These are phyloP conservation scores for Boeremia lycopersici DNA, from an alignment of 2,329 filamentous ascomycete species.

Conservation along the genomic window DNA sequence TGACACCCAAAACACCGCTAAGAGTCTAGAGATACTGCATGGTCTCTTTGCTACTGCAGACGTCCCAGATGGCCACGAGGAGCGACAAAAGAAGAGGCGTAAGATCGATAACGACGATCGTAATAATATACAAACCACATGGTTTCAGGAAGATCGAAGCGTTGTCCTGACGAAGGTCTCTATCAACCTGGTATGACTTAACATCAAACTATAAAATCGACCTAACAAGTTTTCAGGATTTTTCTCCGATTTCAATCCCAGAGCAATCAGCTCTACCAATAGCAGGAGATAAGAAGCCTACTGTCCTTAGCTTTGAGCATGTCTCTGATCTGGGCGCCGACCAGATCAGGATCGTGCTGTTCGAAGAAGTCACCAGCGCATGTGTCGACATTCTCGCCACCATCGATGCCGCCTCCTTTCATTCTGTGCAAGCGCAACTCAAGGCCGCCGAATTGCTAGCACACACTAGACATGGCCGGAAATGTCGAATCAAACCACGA, in stretches of 20 bases:
- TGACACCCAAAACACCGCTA: constrained; percentile 15
- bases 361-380: constrained; percentile 19
- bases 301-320: constrained; percentile 30
- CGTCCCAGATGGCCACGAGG: constrained; percentile 6
- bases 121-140: constrained; percentile 1
- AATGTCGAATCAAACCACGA: constrained; percentile 20
- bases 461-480: constrained; percentile 25
- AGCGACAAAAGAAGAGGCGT: constrained; percentile 36
- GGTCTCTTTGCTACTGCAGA: constrained; percentile 23
- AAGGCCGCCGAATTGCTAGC: constrained; percentile 27
- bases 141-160: constrained; percentile 27
- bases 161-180: constrained; percentile 37
- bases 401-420: constrained; percentile 18
- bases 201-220: not conserved
- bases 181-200: constrained; percentile 28
- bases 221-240: not conserved
- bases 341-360: constrained; percentile 27
- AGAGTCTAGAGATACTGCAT: constrained; percentile 19
- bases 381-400: constrained; percentile 30
- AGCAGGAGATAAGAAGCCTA: not conserved
- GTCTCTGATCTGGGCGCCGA: constrained; percentile 20
- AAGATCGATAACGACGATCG: constrained; percentile 24
- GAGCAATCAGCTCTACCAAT: not conserved
- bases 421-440: constrained; percentile 21
- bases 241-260: not conserved